Conservation (phyloP, 768 basidiomycete species). For the Melanogaster broomeanus region DNA sequence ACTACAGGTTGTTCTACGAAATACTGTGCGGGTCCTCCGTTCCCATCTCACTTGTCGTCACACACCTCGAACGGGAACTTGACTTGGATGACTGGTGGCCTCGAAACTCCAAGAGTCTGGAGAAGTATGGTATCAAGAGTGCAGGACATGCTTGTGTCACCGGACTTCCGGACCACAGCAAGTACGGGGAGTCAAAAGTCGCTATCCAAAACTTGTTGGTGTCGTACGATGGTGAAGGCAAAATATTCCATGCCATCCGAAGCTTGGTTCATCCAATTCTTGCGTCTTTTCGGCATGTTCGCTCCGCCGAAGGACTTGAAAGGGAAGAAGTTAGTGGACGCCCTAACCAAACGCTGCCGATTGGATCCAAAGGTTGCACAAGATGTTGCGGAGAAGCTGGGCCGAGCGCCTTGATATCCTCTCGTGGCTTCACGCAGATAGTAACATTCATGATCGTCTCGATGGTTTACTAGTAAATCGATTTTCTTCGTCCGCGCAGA, state of each 20-base stretch:
- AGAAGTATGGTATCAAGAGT: background rate
- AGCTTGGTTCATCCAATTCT: background rate
- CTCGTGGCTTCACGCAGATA: too few relatives aligned
- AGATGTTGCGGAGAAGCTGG: background rate
- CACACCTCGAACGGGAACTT: background rate
- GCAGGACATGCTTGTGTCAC: constrained; percentile 5
- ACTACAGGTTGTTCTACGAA: constrained; percentile 5
- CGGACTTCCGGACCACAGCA: background rate
- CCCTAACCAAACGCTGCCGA: background rate
- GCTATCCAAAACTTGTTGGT: background rate
- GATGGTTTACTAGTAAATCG: too few relatives aligned
- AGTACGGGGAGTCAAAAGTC: background rate
- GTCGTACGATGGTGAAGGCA: background rate
- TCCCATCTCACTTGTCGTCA: constrained; percentile 2
- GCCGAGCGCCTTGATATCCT: too few relatives aligned
- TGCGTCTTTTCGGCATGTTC: background rate
- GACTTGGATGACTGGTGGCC: constrained; percentile 7
- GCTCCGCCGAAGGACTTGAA: background rate
- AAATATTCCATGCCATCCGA: constrained; percentile 3
- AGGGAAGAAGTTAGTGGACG: background rate
- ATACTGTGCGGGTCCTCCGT: background rate
- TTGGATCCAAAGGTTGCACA: background rate
- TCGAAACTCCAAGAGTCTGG: background rate
- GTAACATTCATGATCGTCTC: too few relatives aligned
- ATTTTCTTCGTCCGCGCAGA: too few relatives aligned